Evolutionary conservation across 2,329 filamentous ascomycete species (phyloP).

Genomic region (Tolypocladium cylindrosporum): DNA sequence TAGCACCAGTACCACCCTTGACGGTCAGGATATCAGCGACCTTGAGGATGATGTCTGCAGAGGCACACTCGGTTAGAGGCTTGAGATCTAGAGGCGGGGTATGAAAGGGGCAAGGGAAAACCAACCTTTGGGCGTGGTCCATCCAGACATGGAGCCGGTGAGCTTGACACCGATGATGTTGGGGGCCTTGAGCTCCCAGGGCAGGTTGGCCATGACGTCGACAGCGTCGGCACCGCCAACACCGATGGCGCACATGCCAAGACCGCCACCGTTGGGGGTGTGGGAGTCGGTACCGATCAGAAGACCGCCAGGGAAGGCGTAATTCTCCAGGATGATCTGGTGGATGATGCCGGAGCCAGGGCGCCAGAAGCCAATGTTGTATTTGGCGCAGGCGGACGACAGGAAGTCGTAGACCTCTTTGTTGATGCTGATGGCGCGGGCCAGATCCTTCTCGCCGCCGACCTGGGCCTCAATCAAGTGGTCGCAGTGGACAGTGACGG

Average conservation of each 20-base stretch:
- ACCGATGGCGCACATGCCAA: slow-evolving; percentile 90
- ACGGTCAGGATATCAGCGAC: slow-evolving; percentile 87
- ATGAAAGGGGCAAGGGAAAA: background rate
- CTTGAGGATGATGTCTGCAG: slow-evolving; percentile 72
- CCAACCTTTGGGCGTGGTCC: slow-evolving; percentile 71
- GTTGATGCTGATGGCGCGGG: slow-evolving; percentile 78
- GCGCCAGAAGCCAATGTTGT: slow-evolving; percentile 93
- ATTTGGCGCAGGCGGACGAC: slow-evolving; percentile 82
- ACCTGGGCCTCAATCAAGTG: slow-evolving; percentile 96
- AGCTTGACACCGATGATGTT: slow-evolving; percentile 80
- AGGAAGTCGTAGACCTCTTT: slow-evolving; percentile 97
- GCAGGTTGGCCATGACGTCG: slow-evolving; percentile 88
- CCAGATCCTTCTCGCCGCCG: slow-evolving; percentile 78
- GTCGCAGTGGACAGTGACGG: slow-evolving; percentile 96
- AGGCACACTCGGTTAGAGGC: background rate
- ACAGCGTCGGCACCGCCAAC: slow-evolving; percentile 96
- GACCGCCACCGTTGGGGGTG: slow-evolving; percentile 91
- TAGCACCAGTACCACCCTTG: slow-evolving; percentile 83
- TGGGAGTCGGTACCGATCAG: slow-evolving; percentile 98
- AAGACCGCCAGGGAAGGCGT: slow-evolving; percentile 89
- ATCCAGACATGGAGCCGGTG: slow-evolving; percentile 73
- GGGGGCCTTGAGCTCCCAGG: slow-evolving; percentile 95
- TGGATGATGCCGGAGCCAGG: slow-evolving; percentile 93
- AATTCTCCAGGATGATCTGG: slow-evolving; percentile 96
- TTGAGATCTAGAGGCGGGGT: background rate